Percentiles rank a stretch among this genome's conserved stretches.
Evolutionary conservation across 2,329 filamentous ascomycete species (phyloP).

Genomic region (Furcasterigmium sp.): DNA sequence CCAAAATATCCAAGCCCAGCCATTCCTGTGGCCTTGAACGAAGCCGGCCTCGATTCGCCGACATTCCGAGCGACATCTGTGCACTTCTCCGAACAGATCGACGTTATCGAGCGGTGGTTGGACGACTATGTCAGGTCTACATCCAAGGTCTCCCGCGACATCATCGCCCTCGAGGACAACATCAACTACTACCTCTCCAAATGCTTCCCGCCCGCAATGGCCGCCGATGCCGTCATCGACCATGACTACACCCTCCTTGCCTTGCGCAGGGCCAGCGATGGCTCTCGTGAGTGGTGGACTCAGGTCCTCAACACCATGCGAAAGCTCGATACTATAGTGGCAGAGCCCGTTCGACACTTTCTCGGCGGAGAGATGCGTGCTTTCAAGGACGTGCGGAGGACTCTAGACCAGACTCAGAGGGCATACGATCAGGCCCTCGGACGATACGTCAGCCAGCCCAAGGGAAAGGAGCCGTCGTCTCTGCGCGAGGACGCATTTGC

Average conservation of each 20-base stretch:
- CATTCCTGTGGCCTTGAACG: conserved; percentile 79
- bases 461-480: conserved; percentile 88
- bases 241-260: conserved; percentile 92
- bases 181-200: conserved; percentile 73
- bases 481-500: conserved; percentile 94
- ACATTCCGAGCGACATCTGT: conserved; percentile 84
- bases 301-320: conserved; percentile 69
- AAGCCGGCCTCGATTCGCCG: conserved; percentile 93
- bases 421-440: conserved; percentile 76
- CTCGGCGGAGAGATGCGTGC: conserved; percentile 71
- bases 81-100: conserved; percentile 89
- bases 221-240: conserved; percentile 82
- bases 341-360: conserved; percentile 79
- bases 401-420: conserved; percentile 75
- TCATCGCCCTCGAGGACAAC: conserved; percentile 71
- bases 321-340: conserved; percentile 69
- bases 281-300: conserved; percentile 82
- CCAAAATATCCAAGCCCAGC: conserved; percentile 28
- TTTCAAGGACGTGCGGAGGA: conserved; percentile 79
- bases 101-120: conserved; percentile 88
- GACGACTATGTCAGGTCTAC: conserved; percentile 53
- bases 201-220: conserved; percentile 65
- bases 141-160: conserved; percentile 52
- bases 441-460: conserved; percentile 78
- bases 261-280: conserved; percentile 78